These are phyloP conservation scores for Dictyostelium capitatum DNA, from an alignment of 78 protist genomes.

Conservation along the genomic window DNA sequence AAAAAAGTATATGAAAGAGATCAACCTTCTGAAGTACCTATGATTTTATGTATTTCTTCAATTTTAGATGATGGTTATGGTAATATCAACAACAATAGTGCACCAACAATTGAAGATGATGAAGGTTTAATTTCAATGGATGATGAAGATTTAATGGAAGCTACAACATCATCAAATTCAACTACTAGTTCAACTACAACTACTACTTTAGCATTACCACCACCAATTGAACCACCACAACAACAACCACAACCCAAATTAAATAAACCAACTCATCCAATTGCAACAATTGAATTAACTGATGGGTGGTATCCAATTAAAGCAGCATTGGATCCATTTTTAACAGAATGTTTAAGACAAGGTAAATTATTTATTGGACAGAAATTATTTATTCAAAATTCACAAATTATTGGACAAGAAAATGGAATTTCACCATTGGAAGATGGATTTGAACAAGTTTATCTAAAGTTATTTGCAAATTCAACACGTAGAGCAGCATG, in stretches of 20 bases:
- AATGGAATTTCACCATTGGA: slow-evolving; percentile 69
- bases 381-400: slow-evolving; percentile 68
- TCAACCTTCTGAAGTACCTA: slow-evolving; percentile 47
- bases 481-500: slow-evolving; percentile 70
- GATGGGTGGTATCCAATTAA: slow-evolving; percentile 88
- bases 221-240: not conserved
- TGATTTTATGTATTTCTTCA: slow-evolving; percentile 82
- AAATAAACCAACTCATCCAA: not conserved
- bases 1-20: slow-evolving; percentile 63
- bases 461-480: slow-evolving; percentile 56
- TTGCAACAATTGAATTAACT: slow-evolving; percentile 44
- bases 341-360: slow-evolving; percentile 23
- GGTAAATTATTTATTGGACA: slow-evolving; percentile 70
- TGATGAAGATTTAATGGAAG: not conserved
- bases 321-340: slow-evolving; percentile 72
- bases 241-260: not conserved
- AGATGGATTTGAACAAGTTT: slow-evolving; percentile 2
- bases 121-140: not conserved
- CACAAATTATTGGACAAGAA: slow-evolving; percentile 65
- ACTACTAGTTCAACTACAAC: not conserved
- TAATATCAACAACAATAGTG: not conserved
- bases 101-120: not conserved
- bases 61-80: slow-evolving; percentile 20
- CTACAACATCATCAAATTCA: not conserved
- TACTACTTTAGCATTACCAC: not conserved